Evolutionary conservation across 305 asterid species (phyloP).

Genomic region (Fraxinus greggii): DNA sequence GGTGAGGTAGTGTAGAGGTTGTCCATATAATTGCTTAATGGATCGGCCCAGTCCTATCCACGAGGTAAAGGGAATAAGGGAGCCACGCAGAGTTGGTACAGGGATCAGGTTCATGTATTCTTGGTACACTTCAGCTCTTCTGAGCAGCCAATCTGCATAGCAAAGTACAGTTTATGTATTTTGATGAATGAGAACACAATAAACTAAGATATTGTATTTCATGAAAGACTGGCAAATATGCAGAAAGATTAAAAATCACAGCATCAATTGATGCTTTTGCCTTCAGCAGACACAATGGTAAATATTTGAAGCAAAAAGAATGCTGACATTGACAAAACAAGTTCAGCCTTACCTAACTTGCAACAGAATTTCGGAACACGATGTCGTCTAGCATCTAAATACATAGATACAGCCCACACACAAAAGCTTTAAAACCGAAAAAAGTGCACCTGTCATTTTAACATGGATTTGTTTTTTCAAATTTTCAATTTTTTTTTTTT

Average conservation of each 20-base stretch:
- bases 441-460: background rate
- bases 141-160: slow-evolving; percentile 47
- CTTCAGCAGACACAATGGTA: background rate
- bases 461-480: background rate
- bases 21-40: slow-evolving; percentile 58
- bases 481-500: too few species aligned
- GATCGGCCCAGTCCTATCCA: slow-evolving; percentile 71
- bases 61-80: slow-evolving; percentile 58
- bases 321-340: background rate
- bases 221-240: background rate
- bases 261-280: background rate
- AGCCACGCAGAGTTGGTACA: slow-evolving; percentile 49
- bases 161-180: slow-evolving; percentile 5
- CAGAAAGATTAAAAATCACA: background rate
- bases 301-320: background rate
- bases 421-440: background rate
- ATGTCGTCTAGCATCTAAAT: background rate
- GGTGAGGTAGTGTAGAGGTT: slow-evolving; percentile 86
- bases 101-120: slow-evolving; percentile 71
- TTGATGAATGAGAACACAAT: background rate
- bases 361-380: background rate
- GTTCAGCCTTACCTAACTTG: background rate
- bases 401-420: background rate
- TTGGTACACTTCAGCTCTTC: slow-evolving; percentile 62
- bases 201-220: background rate